phyloP scores from a whole-genome alignment of 495 filamentous ascomycete genomes.

The Aspergillus heteromorphus region DNA sequence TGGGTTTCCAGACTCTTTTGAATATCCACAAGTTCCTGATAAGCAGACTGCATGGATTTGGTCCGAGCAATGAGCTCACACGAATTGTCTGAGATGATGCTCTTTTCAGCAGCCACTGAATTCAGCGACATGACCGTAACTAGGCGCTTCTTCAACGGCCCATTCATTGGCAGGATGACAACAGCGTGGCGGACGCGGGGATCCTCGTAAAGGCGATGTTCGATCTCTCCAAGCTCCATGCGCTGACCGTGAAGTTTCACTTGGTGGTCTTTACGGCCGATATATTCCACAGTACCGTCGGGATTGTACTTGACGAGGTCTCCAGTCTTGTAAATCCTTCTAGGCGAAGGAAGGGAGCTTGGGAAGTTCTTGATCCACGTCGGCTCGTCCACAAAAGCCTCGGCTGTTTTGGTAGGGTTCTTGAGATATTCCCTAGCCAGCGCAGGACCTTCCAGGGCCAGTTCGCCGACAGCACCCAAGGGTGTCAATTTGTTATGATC shows the following conservation, averaged over 20 bases:
- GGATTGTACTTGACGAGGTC: slow-evolving; percentile 49
- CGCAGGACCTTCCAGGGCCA: slow-evolving; percentile 44
- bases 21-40: slow-evolving; percentile 24
- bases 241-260: slow-evolving; percentile 65
- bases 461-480: slow-evolving; percentile 50
- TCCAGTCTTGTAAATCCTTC: slow-evolving; percentile 44
- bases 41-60: slow-evolving; percentile 19
- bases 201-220: slow-evolving; percentile 34
- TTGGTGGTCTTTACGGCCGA: slow-evolving; percentile 61
- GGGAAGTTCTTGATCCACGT: slow-evolving; percentile 28
- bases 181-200: slow-evolving; percentile 38
- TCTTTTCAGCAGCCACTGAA: slow-evolving; percentile 23
- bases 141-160: slow-evolving; percentile 34
- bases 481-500: slow-evolving; percentile 44
- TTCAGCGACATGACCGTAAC: slow-evolving; percentile 40
- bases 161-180: slow-evolving; percentile 41
- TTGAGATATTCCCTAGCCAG: slow-evolving; percentile 51
- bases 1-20: slow-evolving; percentile 32
- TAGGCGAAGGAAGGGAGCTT: slow-evolving; percentile 16
- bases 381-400: slow-evolving; percentile 39
- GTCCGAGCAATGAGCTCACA: slow-evolving; percentile 33
- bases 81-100: slow-evolving; percentile 25
- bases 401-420: slow-evolving; percentile 46
- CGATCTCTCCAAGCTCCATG: slow-evolving; percentile 55
- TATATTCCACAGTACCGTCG: slow-evolving; percentile 46